Conservation (phyloP, 2,329 filamentous ascomycete species). For the Cytospora chrysosperma region DNA sequence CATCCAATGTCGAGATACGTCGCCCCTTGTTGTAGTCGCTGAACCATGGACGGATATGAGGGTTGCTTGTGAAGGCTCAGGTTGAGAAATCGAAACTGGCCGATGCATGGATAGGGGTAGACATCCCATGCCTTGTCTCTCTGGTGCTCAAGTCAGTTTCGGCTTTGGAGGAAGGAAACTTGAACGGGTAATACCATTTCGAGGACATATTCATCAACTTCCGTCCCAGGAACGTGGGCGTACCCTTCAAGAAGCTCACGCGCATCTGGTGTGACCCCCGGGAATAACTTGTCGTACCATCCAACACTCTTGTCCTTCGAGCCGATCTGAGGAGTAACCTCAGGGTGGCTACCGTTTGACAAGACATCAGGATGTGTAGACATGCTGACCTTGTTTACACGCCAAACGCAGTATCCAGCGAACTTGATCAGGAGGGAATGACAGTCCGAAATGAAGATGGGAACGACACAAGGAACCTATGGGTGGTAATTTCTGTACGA, state of each 20-base stretch:
- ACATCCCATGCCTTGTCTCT: constrained; percentile 39
- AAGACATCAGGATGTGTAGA: not conserved
- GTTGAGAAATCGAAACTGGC: constrained; percentile 40
- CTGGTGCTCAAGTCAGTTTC: constrained; percentile 24
- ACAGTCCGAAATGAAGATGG: not conserved
- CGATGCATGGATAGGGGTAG: constrained; percentile 40
- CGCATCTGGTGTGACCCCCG: constrained; percentile 9
- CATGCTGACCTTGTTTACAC: not conserved
- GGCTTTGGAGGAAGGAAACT: not conserved
- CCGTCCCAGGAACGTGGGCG: constrained; percentile 25
- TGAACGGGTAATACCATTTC: constrained; percentile 20
- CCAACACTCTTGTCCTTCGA: constrained; percentile 11
- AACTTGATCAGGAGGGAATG: not conserved
- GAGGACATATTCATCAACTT: constrained; percentile 29
- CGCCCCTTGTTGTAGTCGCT: constrained; percentile 30
- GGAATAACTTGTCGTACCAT: constrained; percentile 11
- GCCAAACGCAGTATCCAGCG: not conserved
- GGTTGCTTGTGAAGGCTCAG: constrained; percentile 35
- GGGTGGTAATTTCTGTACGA: not conserved
- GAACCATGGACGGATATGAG: constrained; percentile 32
- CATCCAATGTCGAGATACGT: constrained; percentile 42
- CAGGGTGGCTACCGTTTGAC: not conserved
- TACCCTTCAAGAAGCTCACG: constrained; percentile 29
- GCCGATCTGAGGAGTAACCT: not conserved
- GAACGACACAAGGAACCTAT: not conserved